Evolutionary conservation across 257 asterid species (phyloP).

Genomic region (Ilex aquifolium): DNA sequence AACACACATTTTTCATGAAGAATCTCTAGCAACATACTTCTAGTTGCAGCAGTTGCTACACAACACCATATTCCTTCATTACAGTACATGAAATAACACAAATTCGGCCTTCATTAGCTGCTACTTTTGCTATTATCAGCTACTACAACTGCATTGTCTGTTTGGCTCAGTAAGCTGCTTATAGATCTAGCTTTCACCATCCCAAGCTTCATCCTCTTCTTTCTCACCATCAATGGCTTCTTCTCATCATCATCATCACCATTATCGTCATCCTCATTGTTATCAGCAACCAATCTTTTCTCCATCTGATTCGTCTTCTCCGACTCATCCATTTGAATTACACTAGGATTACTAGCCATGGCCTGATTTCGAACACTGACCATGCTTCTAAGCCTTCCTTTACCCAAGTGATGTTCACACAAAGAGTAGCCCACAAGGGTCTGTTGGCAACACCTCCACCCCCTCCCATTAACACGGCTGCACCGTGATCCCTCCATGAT

Average conservation of each 20-base stretch:
- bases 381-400: slow-evolving; percentile 54
- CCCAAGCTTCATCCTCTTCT: slow-evolving; percentile 50
- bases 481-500: slow-evolving; percentile 72
- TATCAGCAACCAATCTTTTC: not conserved
- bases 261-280: not conserved
- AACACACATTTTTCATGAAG: no score
- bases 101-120: not conserved
- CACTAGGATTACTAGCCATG: not conserved
- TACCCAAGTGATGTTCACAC: slow-evolving; percentile 76
- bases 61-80: no score
- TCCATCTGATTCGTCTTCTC: not conserved
- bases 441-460: slow-evolving; percentile 75
- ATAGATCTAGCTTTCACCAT: slow-evolving; percentile 66
- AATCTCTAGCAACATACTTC: no score
- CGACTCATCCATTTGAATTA: slow-evolving; percentile 8
- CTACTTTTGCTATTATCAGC: slow-evolving; percentile 2
- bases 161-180: slow-evolving; percentile 52
- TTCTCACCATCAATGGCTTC: slow-evolving; percentile 12
- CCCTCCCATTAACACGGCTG: slow-evolving; percentile 80
- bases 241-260: slow-evolving; percentile 2
- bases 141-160: slow-evolving; percentile 2
- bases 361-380: slow-evolving; percentile 18
- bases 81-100: slow-evolving; percentile 9
- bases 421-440: slow-evolving; percentile 70
- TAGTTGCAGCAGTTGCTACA: no score